Base-by-base conservation (phyloP, 1,284 basidiomycete genomes). In the Coniferiporia sulphurascens region DNA sequence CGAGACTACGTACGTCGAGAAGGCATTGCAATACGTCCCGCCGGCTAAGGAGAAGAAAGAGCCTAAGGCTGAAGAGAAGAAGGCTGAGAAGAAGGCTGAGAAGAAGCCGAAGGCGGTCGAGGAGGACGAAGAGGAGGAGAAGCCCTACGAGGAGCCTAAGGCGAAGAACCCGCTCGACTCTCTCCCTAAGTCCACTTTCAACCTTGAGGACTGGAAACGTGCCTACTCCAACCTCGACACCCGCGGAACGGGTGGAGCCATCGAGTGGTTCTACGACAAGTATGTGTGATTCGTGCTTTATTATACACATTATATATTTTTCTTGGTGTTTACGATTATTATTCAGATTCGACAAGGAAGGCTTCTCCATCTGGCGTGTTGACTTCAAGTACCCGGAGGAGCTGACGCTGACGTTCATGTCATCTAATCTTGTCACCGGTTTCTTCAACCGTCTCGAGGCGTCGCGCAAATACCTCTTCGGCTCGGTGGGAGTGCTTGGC, bases 361-460 rank as follows among this genome's bases (percentile, higher is more conserved):
- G 95, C 52, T 98, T 88, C 87, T 96, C 94, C 64, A 74, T 90
- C 72, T 96, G 91, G 91, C 83, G 87, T 64, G 85, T 95, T 61
- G 91, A 95, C 81, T 98, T 93, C 89, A 95, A 97, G 82, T 98
- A 98, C 86, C 93, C 92, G 78, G 82, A 89, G 32, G 96, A 98
- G 78, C 87, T 99, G 65, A 95, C 93, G 45, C 85, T 87, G 74
- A 82, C 83, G 59, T 97, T 94, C 84, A 97, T 93, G 94, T 95
- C 91, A 58, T 85, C 87, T 67, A 90, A 91, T 78, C 88, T 89
- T 76, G 88, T 98, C 70, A 84, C 85, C 62, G 96, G 96, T 32
- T 94, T 97, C 86, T 98, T 96, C 85, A 90, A 93, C 80, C 93
- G 96, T 65, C 86, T 98, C 15, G 95, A 97, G 79, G 94, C 85